phyloP scores from a whole-genome alignment of 164 flowering plant species.

The Vitis cinerea region DNA sequence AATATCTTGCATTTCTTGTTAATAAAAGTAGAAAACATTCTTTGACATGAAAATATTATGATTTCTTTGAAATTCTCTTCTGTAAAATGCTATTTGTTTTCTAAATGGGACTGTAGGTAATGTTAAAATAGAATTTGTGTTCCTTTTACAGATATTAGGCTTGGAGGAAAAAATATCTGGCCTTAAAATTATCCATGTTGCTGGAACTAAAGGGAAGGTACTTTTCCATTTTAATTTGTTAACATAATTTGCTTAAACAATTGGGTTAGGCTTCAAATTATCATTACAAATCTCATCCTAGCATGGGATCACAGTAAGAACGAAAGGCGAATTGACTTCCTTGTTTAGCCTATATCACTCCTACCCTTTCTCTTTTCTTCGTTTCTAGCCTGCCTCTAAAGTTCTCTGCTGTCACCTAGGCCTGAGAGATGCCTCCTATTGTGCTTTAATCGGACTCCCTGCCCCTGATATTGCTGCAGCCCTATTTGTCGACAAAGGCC shows the following conservation, averaged over 20 bases:
- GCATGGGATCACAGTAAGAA: too few relatives aligned
- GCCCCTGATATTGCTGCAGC: too few relatives aligned
- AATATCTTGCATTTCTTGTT: too few relatives aligned
- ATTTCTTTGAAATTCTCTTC: too few relatives aligned
- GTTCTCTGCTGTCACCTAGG: too few relatives aligned
- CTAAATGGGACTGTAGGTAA: background rate
- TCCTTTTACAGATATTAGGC: slow-evolving; percentile 45
- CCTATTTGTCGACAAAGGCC: too few relatives aligned
- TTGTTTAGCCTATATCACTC: too few relatives aligned
- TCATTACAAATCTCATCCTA: background rate
- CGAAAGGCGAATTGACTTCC: too few relatives aligned
- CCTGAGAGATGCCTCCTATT: too few relatives aligned
- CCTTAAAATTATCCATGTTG: slow-evolving; percentile 68
- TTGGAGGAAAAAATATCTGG: slow-evolving; percentile 44
- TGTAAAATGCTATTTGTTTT: background rate
- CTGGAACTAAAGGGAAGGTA: slow-evolving; percentile 88
- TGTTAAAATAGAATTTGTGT: background rate
- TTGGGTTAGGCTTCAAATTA: background rate
- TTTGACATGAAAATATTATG: background rate
- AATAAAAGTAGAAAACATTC: background rate
- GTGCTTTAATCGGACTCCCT: too few relatives aligned
- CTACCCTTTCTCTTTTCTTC: too few relatives aligned
- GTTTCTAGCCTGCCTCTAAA: too few relatives aligned
- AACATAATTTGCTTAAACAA: background rate
- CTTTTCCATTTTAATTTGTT: background rate